Evolutionary conservation across 202 grass and related monocot genomes (phyloP).

Genomic region (Saccharum hybrid): DNA sequence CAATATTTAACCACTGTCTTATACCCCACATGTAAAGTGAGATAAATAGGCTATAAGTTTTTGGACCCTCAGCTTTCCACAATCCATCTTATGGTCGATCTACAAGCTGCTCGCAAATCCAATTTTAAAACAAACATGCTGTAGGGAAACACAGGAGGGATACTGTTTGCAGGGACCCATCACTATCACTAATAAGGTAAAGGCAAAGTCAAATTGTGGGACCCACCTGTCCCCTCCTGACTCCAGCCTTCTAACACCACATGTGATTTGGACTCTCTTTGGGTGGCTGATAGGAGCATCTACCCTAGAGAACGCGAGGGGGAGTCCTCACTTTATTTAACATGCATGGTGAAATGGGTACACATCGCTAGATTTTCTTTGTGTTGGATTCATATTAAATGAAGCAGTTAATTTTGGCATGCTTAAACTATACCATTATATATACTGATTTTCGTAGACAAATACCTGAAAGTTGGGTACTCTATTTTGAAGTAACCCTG

Average conservation of each 20-base stretch:
- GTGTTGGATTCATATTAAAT: slow-evolving; percentile 31
- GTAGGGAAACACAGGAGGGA: neutral
- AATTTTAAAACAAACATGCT: neutral
- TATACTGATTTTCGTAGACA: neutral
- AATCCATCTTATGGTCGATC: no score
- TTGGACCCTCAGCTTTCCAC: no score
- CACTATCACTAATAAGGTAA: slow-evolving; percentile 48
- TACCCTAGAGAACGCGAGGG: slow-evolving; percentile 19
- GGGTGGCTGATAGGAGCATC: slow-evolving; percentile 32
- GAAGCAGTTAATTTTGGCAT: slow-evolving; percentile 4
- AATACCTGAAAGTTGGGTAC: neutral
- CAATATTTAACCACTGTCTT: no score
- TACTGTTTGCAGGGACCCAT: no score
- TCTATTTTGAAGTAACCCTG: slow-evolving; percentile 6
- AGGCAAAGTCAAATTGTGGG: slow-evolving; percentile 57
- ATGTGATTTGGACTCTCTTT: slow-evolving; percentile 62
- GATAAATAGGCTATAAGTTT: no score
- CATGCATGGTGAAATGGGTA: neutral
- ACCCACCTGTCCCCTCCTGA: slow-evolving; percentile 53
- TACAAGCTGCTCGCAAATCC: no score
- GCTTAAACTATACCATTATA: neutral
- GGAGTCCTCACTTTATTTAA: neutral
- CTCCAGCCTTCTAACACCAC: slow-evolving; percentile 46
- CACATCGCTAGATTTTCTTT: slow-evolving; percentile 7
- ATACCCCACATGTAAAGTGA: no score